phyloP scores from a whole-genome alignment of 2,329 filamentous ascomycete species.

The Fusarium mexicanum region DNA sequence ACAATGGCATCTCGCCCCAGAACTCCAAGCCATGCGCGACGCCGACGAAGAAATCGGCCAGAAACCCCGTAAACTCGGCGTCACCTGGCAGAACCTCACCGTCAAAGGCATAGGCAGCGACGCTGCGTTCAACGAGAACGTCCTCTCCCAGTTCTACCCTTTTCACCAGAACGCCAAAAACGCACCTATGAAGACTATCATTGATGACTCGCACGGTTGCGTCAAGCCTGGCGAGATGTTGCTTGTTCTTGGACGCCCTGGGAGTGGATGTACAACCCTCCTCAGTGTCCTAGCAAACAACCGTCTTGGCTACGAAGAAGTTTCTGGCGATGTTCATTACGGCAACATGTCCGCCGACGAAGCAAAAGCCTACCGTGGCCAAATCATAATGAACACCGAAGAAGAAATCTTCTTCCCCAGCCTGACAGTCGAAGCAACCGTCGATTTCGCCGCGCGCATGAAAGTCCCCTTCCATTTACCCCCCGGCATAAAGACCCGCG shows the following conservation, averaged over 20 bases:
- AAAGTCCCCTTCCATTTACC: conserved; percentile 64
- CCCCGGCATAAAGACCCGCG: conserved; percentile 50
- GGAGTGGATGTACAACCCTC: conserved; percentile 75
- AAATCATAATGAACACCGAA: conserved; percentile 76
- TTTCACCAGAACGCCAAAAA: conserved; percentile 62
- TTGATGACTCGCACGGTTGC: conserved; percentile 72
- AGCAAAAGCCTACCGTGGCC: conserved; percentile 60
- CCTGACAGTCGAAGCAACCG: conserved; percentile 75
- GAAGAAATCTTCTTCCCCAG: conserved; percentile 73
- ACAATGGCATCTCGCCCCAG: not conserved
- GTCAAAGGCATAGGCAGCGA: conserved; percentile 70
- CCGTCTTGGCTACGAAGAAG: conserved; percentile 64
- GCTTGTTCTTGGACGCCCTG: conserved; percentile 73
- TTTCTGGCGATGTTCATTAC: conserved; percentile 68
- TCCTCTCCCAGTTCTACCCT: conserved; percentile 65
- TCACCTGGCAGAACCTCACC: conserved; percentile 72
- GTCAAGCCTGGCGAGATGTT: conserved; percentile 79
- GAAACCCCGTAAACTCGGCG: conserved; percentile 60
- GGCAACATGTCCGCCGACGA: conserved; percentile 60
- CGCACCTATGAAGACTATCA: conserved; percentile 68
- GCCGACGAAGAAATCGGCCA: not conserved
- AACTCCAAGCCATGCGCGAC: not conserved
- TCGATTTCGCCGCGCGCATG: conserved; percentile 73
- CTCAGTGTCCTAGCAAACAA: conserved; percentile 75
- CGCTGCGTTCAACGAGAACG: conserved; percentile 72